Percentiles rank a stretch among this genome's conserved stretches.
phyloP scores from a whole-genome alignment of 441 rosid genomes.

The Eutrema salsugineum region DNA sequence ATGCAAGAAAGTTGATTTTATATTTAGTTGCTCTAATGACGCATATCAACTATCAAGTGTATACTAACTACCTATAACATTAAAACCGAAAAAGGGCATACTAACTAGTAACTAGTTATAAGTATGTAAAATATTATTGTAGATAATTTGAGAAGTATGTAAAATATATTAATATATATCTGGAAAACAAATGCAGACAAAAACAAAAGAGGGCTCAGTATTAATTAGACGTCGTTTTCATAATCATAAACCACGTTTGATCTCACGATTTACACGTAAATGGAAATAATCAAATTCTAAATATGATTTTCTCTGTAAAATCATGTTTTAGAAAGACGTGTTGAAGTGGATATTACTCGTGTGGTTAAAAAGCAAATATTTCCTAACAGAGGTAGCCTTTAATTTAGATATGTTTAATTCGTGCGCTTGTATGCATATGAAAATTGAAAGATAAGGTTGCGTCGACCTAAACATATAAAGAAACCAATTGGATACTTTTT shows the following conservation, averaged over 20 bases:
- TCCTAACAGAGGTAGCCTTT: conserved; percentile 1
- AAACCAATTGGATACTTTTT: neutral
- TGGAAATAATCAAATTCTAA: neutral
- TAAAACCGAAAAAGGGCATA: neutral
- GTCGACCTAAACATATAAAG: neutral
- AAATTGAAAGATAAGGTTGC: neutral
- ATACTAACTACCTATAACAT: neutral
- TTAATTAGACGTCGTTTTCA: conserved; percentile 15
- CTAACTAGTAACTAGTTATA: too few relatives aligned
- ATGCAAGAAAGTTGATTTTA: neutral
- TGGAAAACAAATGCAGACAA: neutral
- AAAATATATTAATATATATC: neutral
- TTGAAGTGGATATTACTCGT: neutral
- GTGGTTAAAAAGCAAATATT: neutral
- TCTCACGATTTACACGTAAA: conserved; percentile 7
- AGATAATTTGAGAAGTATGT: neutral
- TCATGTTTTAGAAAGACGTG: conserved; percentile 23
- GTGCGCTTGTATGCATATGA: neutral
- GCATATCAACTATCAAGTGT: neutral
- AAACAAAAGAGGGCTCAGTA: neutral
- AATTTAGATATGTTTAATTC: neutral
- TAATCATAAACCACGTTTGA: conserved; percentile 3
- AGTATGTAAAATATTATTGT: too few relatives aligned
- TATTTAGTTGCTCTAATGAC: neutral
- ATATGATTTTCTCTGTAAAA: neutral